These are phyloP conservation scores for Astragalus glycyphyllos DNA, from an alignment of 306 rosid species.

Conservation along the genomic window DNA sequence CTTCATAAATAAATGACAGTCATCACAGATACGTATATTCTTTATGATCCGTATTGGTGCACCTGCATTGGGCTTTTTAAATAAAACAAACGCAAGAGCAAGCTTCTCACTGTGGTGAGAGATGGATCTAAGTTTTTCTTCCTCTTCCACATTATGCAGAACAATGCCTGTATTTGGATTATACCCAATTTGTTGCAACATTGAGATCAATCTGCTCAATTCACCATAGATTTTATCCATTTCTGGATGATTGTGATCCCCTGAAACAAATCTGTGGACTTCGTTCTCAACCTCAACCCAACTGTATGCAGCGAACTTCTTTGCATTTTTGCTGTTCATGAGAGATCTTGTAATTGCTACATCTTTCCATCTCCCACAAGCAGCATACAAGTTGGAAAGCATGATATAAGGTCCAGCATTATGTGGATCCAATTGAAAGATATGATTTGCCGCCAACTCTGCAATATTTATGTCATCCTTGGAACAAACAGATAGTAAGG, in stretches of 20 bases:
- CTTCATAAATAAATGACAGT: conserved; percentile 60
- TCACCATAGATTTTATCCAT: conserved; percentile 42
- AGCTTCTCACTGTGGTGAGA: conserved; percentile 62
- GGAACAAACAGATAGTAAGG: conserved; percentile 50
- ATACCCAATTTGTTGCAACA: conserved; percentile 52
- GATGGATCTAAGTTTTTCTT: conserved; percentile 57
- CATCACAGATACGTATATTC: conserved; percentile 58
- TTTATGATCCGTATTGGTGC: conserved; percentile 59
- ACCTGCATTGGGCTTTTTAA: conserved; percentile 46
- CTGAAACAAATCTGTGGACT: conserved; percentile 57
- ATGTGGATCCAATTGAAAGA: conserved; percentile 52
- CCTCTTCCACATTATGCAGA: conserved; percentile 59
- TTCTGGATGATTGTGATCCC: conserved; percentile 52
- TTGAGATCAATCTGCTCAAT: conserved; percentile 44
- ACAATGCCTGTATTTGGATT: conserved; percentile 52
- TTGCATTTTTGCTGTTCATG: conserved; percentile 51
- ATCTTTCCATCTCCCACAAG: conserved; percentile 58
- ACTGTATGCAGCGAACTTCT: conserved; percentile 60
- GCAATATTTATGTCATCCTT: conserved; percentile 49
- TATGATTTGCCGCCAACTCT: conserved; percentile 52
- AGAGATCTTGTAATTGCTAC: conserved; percentile 51
- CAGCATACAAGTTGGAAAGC: conserved; percentile 62
- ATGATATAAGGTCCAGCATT: conserved; percentile 57
- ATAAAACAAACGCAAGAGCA: conserved; percentile 58
- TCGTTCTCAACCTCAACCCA: conserved; percentile 53